Percentiles rank a stretch among this genome's conserved stretches.
Conservation (phyloP, 495 filamentous ascomycete genomes). For the Penicillium flavigenum region DNA sequence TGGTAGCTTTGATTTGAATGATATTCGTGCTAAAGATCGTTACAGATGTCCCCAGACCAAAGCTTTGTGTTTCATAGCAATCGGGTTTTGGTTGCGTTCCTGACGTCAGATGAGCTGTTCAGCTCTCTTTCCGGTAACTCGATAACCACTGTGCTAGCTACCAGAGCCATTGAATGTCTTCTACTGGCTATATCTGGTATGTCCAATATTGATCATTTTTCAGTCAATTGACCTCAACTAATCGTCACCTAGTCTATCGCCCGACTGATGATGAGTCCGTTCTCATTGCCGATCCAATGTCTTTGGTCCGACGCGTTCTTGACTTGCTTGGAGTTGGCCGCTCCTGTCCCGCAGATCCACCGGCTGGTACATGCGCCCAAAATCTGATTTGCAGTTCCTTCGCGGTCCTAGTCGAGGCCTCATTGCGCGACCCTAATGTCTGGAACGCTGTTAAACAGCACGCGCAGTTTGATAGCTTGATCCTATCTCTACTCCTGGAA, state of each 20-base stretch:
- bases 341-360: conserved; percentile 2
- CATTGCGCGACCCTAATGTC: conserved; percentile 55
- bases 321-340: conserved; percentile 34
- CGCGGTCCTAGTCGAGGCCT: conserved; percentile 63
- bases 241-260: conserved; percentile 19
- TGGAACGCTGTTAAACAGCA: conserved; percentile 57
- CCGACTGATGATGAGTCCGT: conserved; percentile 11
- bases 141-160: conserved; percentile 32
- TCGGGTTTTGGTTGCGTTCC: conserved; percentile 37
- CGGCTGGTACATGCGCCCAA: conserved; percentile 21
- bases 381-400: conserved; percentile 56
- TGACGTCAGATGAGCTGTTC: conserved; percentile 39
- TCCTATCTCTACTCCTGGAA: conserved; percentile 37
- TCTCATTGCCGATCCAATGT: conserved; percentile 22
- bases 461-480: conserved; percentile 42
- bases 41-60: conserved; percentile 34
- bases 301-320: conserved; percentile 33
- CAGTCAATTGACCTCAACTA: background rate
- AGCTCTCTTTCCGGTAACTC: conserved; percentile 19
- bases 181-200: conserved; percentile 26
- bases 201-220: background rate
- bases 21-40: background rate
- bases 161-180: conserved; percentile 40
- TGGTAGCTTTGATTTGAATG: conserved; percentile 10
- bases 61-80: conserved; percentile 48